These are phyloP conservation scores for Fusarium sp. DNA, from an alignment of 2,329 filamentous ascomycete genomes.

Conservation along the genomic window DNA sequence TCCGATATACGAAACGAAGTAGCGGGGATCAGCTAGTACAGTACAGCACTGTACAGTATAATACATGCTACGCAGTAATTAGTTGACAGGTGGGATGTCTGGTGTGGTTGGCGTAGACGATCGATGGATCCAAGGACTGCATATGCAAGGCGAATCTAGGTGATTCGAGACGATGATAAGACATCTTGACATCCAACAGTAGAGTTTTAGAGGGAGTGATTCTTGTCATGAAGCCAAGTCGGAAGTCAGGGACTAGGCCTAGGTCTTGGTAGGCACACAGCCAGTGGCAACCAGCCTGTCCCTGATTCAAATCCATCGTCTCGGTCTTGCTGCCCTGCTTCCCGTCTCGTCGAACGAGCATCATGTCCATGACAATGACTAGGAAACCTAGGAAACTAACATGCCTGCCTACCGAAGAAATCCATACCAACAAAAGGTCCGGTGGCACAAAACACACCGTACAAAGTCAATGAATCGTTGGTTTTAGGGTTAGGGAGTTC, in stretches of 20 bases:
- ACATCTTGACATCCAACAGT: neutral
- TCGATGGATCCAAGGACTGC: slow-evolving; percentile 22
- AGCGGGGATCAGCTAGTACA: slow-evolving; percentile 4
- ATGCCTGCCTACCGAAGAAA: slow-evolving; percentile 12
- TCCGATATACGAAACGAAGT: slow-evolving; percentile 15
- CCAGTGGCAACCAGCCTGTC: slow-evolving; percentile 15
- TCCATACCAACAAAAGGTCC: neutral
- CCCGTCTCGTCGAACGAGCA: slow-evolving; percentile 1
- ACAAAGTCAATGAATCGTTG: slow-evolving; percentile 17
- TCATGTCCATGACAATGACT: slow-evolving; percentile 2
- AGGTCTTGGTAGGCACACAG: slow-evolving; percentile 8
- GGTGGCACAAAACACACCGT: slow-evolving; percentile 17
- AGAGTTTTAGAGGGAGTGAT: neutral
- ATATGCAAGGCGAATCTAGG: slow-evolving; percentile 35
- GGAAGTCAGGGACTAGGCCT: slow-evolving; percentile 2
- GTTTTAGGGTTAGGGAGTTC: slow-evolving; percentile 25
- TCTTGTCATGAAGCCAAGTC: neutral
- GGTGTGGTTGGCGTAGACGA: slow-evolving; percentile 24
- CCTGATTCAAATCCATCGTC: slow-evolving; percentile 25
- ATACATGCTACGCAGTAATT: neutral
- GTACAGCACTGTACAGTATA: neutral
- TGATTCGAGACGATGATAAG: slow-evolving; percentile 36
- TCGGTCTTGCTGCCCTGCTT: slow-evolving; percentile 27
- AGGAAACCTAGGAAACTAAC: slow-evolving; percentile 5
- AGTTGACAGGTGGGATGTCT: slow-evolving; percentile 10